These are phyloP conservation scores for Sequoiadendron giganteum DNA, from an alignment of 75 land plant species.

Conservation along the genomic window DNA sequence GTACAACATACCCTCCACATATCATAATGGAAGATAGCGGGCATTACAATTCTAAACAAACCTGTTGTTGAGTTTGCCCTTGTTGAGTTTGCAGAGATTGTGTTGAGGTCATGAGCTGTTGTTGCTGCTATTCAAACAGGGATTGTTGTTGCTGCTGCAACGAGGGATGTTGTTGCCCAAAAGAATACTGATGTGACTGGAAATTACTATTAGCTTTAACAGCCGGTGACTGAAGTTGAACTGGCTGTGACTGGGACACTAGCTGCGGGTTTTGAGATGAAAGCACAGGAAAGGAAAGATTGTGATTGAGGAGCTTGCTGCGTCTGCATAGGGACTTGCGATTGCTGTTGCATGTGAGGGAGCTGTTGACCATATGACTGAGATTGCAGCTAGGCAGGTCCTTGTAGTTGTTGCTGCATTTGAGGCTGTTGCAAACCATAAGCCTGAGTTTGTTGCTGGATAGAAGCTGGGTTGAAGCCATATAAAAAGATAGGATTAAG, in stretches of 20 bases:
- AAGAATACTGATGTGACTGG: neutral
- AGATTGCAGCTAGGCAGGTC: neutral
- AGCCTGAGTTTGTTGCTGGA: conserved; percentile 25
- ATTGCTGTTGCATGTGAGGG: neutral
- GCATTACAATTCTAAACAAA: neutral
- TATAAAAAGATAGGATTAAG: conserved; percentile 7
- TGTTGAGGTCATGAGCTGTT: neutral
- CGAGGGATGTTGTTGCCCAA: neutral
- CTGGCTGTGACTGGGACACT: conserved; percentile 30
- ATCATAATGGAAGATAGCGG: neutral
- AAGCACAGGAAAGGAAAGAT: conserved; percentile 19
- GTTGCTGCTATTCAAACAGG: conserved; percentile 46
- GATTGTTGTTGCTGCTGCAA: conserved; percentile 22
- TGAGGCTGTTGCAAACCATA: conserved; percentile 17
- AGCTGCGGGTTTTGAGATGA: conserved; percentile 28
- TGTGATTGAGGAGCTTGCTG: conserved; percentile 20
- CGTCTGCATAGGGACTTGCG: conserved; percentile 22
- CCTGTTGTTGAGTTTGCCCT: neutral
- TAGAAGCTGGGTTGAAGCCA: conserved; percentile 26
- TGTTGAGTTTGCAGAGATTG: neutral
- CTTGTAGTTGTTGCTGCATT: neutral
- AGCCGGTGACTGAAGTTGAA: neutral
- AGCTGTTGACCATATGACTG: neutral
- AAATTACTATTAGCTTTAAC: neutral
- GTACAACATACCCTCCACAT: neutral